phyloP scores from a whole-genome alignment of 805 yeast species.

The Candida maesae region DNA sequence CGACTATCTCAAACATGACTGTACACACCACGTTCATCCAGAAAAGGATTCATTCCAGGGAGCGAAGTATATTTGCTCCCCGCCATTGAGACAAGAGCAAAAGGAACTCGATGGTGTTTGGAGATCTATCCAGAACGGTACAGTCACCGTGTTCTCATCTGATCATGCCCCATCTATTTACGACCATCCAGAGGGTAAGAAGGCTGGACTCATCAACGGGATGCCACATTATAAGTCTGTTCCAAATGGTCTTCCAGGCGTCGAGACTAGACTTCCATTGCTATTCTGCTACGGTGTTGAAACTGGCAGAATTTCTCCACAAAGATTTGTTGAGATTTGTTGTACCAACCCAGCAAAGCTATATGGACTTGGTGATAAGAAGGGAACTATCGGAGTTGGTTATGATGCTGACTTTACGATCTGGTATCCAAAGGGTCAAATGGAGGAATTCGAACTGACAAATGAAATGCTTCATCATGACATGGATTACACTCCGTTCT shows the following conservation, averaged over 20 bases:
- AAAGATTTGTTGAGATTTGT: slow-evolving; percentile 42
- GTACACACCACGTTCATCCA: slow-evolving; percentile 24
- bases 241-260: slow-evolving; percentile 49
- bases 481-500: slow-evolving; percentile 38
- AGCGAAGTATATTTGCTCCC: slow-evolving; percentile 48
- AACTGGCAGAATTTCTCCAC: slow-evolving; percentile 36
- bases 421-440: slow-evolving; percentile 40
- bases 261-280: slow-evolving; percentile 44
- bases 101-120: slow-evolving; percentile 42
- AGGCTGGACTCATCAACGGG: slow-evolving; percentile 37
- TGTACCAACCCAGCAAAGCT: slow-evolving; percentile 44
- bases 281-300: slow-evolving; percentile 44
- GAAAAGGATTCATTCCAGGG: slow-evolving; percentile 38
- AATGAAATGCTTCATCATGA: slow-evolving; percentile 34
- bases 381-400: slow-evolving; percentile 44
- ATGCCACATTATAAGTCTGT: slow-evolving; percentile 39
- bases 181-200: slow-evolving; percentile 40
- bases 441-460: slow-evolving; percentile 26
- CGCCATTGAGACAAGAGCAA: slow-evolving; percentile 41
- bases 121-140: slow-evolving; percentile 43
- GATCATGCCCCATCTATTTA: slow-evolving; percentile 46
- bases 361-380: slow-evolving; percentile 39
- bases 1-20: slow-evolving; percentile 30
- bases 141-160: slow-evolving; percentile 42
- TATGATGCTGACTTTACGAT: slow-evolving; percentile 46